phyloP scores from a whole-genome alignment of 2,329 filamentous ascomycete species.

The Penicillium nordicum region DNA sequence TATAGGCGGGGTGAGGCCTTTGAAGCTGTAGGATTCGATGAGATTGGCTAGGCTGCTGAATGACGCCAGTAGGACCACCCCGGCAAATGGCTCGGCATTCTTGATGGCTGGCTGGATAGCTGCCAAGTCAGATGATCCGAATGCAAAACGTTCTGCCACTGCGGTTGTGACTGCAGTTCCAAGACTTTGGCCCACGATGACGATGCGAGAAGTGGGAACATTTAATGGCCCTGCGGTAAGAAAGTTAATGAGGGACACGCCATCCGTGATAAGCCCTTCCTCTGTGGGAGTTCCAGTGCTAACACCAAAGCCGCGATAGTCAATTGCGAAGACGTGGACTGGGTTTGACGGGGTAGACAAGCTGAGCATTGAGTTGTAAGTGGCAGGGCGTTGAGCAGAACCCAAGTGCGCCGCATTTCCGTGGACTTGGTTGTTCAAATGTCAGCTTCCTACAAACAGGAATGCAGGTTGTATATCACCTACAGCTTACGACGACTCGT shows the following conservation, averaged over 20 bases:
- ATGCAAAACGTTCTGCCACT: constrained; percentile 68
- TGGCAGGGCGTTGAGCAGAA: constrained; percentile 70
- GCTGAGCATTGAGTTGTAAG: constrained; percentile 72
- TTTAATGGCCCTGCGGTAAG: constrained; percentile 54
- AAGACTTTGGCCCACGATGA: constrained; percentile 80
- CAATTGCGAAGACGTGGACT: constrained; percentile 78
- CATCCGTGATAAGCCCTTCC: constrained; percentile 75
- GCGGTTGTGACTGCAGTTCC: constrained; percentile 80
- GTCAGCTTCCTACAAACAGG: constrained; percentile 7
- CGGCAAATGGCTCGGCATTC: constrained; percentile 64
- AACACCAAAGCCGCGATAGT: constrained; percentile 84
- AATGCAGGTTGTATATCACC: constrained; percentile 10
- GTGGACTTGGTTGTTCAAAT: constrained; percentile 33
- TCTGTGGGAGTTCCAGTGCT: constrained; percentile 80
- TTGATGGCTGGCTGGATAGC: constrained; percentile 42
- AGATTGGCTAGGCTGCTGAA: constrained; percentile 74
- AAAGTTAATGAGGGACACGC: constrained; percentile 68
- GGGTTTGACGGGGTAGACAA: constrained; percentile 60
- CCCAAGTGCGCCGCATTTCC: constrained; percentile 82
- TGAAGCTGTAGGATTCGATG: constrained; percentile 72
- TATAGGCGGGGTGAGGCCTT: constrained; percentile 69
- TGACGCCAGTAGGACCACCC: constrained; percentile 72
- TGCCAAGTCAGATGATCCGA: constrained; percentile 33
- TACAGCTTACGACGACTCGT: constrained; percentile 56
- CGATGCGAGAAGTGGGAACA: constrained; percentile 68